Conservation (phyloP, 257 asterid genomes). For the Solanum clarkiae region DNA sequence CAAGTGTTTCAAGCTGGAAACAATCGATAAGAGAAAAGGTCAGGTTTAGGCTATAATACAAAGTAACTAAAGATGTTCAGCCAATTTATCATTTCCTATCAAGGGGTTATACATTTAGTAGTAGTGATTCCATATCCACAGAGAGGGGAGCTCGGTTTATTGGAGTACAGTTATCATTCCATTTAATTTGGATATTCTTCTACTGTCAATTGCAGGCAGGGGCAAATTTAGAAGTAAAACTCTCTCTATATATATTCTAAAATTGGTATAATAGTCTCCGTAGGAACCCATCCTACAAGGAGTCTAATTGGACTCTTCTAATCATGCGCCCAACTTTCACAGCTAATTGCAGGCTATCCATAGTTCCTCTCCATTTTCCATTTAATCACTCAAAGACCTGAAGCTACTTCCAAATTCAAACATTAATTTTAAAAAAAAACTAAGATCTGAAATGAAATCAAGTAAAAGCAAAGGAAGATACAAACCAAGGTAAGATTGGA, state of each 20-base stretch:
- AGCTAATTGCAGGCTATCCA: not conserved
- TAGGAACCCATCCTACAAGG: too few relatives aligned
- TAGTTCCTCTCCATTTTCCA: not conserved
- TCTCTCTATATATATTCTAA: too few relatives aligned
- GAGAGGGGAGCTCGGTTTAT: not conserved
- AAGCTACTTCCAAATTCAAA: not conserved
- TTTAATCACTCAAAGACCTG: not conserved
- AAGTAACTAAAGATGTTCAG: too few relatives aligned
- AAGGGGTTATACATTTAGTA: not conserved
- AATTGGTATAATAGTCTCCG: too few relatives aligned
- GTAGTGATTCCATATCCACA: not conserved
- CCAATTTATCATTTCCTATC: not conserved
- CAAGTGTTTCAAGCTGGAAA: too few relatives aligned
- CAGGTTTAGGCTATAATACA: too few relatives aligned
- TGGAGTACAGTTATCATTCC: not conserved
- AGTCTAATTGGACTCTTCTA: too few relatives aligned
- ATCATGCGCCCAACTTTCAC: not conserved
- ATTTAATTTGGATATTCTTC: not conserved
- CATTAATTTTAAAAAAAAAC: not conserved
- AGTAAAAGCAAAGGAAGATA: not conserved
- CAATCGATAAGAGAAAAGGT: too few relatives aligned
- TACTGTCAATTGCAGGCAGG: not conserved
- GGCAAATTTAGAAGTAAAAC: not conserved
- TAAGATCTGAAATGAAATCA: not conserved
- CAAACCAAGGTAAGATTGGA: conserved; percentile 65